Percentiles rank a stretch among this genome's conserved stretches.
Evolutionary conservation across 2,329 filamentous ascomycete genomes (phyloP).

Genomic region (Chrysosphaeria jannelii): DNA sequence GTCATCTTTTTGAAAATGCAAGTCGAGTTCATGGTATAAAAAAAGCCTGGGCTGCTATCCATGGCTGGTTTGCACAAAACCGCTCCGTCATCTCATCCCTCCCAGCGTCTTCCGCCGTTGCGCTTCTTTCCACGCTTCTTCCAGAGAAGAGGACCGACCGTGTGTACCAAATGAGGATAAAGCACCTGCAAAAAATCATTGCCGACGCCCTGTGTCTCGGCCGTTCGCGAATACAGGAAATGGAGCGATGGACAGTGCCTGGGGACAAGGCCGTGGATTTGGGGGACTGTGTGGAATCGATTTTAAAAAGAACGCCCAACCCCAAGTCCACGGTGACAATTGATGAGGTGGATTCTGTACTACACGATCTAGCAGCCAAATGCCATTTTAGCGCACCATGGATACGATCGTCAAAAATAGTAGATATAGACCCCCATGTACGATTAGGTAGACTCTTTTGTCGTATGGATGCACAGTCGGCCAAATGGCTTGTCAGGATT

Average conservation of each 20-base stretch:
- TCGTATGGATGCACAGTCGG: conserved; percentile 32
- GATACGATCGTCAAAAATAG: no score
- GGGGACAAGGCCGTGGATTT: conserved; percentile 37
- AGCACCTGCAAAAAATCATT: conserved; percentile 33
- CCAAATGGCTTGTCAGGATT: conserved; percentile 66
- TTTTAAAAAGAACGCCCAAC: conserved; percentile 23
- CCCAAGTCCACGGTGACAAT: conserved; percentile 20
- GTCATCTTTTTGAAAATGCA: no score
- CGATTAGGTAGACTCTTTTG: conserved; percentile 17
- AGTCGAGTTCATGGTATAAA: no score
- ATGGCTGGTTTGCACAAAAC: no score
- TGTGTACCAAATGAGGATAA: conserved; percentile 39
- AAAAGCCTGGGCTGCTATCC: no score
- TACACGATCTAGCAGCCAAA: conserved; percentile 35
- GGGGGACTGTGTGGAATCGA: conserved; percentile 35
- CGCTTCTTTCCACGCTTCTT: conserved; percentile 45
- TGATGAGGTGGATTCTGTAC: conserved; percentile 37
- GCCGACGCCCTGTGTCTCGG: conserved; percentile 35
- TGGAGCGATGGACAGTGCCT: conserved; percentile 29
- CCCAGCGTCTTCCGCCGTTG: conserved; percentile 23
- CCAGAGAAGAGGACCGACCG: conserved; percentile 50
- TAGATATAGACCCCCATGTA: conserved; percentile 4
- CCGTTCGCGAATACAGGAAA: conserved; percentile 23
- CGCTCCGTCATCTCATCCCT: no score
- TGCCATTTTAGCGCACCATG: conserved; percentile 40